Base-by-base conservation (phyloP, 192 early-diverging fungal genomes). In the Blastocladiella britannica region DNA sequence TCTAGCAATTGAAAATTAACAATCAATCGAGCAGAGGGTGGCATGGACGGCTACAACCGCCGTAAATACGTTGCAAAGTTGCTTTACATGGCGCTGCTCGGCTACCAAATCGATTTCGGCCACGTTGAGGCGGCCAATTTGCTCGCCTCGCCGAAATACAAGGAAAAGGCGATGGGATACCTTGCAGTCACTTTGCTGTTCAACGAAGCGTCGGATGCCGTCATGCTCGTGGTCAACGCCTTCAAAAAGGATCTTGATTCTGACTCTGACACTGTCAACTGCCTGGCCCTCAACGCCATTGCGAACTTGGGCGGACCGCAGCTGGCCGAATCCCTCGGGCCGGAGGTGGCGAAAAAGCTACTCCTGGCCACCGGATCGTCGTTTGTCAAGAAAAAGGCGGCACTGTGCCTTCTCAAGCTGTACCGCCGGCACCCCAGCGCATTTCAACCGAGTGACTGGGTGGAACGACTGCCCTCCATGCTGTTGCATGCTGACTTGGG, bases 21-120 rank as follows among this genome's bases (percentile, higher is more conserved):
- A 62, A 58, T 58, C 20, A 28, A 51, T n/a, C 27, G 30, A 43
- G 27, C 58, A 93, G 95, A 96, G 63, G 71, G 82, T 20, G 82
- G 66, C 56, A 68, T 99, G 58, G 92, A 86, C 69, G 93, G 96
- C 28, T 97, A 97, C 75, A 88, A 99, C 67, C 91, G 92, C 73
- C 96, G 94, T 73, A 99, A 99, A 63, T 99, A 99, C 68, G 91
- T 99, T 51, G 88, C 87, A 72, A 99, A 99, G 70, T 76, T 99
- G 20, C 65, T 99, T 52, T 99, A 97, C 75, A 99, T 99, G 89
- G 94, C 92, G 61, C 87, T 99, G 63, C 82, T 96, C 30, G 96
- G 96, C 12, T 97, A 88, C 82, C 88, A 95, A 29, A 83, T 97
- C 53, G 91, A 97, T 68, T 93, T 99, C 77, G 96, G 96, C 47